phyloP scores from a whole-genome alignment of 2,329 filamentous ascomycete genomes.

The Aureobasidium sp. region DNA sequence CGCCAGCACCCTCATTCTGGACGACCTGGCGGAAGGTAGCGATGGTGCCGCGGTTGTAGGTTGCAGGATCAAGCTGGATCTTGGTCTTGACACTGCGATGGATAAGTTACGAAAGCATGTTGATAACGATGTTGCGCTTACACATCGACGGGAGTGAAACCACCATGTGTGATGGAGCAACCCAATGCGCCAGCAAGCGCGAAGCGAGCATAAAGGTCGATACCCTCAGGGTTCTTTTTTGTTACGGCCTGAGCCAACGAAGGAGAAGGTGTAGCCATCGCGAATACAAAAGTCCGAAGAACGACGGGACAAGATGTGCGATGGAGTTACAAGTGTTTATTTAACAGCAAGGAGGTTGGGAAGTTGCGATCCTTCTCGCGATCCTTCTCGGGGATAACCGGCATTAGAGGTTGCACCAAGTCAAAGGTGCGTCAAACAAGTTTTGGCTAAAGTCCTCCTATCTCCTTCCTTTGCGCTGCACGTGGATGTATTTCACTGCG shows the following conservation, averaged over 20 bases:
- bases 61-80: conserved; percentile 84
- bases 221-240: conserved; percentile 50
- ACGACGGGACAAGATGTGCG: background rate
- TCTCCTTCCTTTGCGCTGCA: background rate
- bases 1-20: conserved; percentile 74
- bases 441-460: background rate
- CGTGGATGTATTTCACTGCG: background rate
- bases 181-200: conserved; percentile 95
- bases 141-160: conserved; percentile 97
- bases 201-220: conserved; percentile 87
- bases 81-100: conserved; percentile 77
- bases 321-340: background rate
- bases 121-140: conserved; percentile 46
- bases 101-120: background rate
- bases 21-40: conserved; percentile 83
- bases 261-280: conserved; percentile 36
- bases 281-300: conserved; percentile 24
- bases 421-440: background rate
- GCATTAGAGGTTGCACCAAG: background rate
- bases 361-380: background rate
- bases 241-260: conserved; percentile 41
- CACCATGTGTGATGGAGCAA: conserved; percentile 96
- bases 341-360: conserved; percentile 3
- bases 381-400: conserved; percentile 2
- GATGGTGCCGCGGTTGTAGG: conserved; percentile 82